Base-by-base conservation (phyloP, 1,284 basidiomycete species). In the Mycosarcoma maydis region DNA sequence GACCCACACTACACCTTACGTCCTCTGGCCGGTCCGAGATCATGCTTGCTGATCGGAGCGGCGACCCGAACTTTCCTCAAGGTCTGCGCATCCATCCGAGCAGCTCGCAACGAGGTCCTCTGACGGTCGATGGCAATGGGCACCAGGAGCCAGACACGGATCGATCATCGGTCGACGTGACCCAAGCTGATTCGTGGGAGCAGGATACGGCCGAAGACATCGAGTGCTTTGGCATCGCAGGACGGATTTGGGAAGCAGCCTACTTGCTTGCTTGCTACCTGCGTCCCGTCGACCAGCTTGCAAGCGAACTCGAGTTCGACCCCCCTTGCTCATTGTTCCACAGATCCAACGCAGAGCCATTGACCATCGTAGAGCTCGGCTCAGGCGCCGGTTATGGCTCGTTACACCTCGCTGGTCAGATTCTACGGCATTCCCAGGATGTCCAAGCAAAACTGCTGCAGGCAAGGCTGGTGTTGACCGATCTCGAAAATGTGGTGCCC, bases 211-310 rank as follows among this genome's bases (percentile, higher is more conserved):
- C 54, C 11, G 57, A 69, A 9, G 78, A 80, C 47, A 81, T 81
- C 43, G 59, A 66, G 11, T 24, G 45, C n/a, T 81, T 55, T 20
- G 80, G 80, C 6, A 81, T 81, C 13, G 80, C 80, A 14, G 79
- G 79, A 2, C 56, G 79, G 3, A 76, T 80, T 20, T 81, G 80
- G 76, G 80, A 81, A 45, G 77, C 80, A 0, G 78, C 75, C 14
- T 80, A 75, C 37, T 36, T 79, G 26, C 53, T 78, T 1, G 50
- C 56, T 26, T 52, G 49, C 33, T 81, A 80, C 48, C 51, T 81
- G 11, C 37, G 52, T 2, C 59, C 68, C 11, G 32, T 52, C 11
- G 19, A n/a, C 16, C 6, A 39, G 22, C 8, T 11, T 0, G 13
- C 40, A 10, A 30, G 45, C 8, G 17, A 41, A 20, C 42, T 74